phyloP scores from a whole-genome alignment of 1,139 yeast genomes.

The Magnusiomyces magnusii region DNA sequence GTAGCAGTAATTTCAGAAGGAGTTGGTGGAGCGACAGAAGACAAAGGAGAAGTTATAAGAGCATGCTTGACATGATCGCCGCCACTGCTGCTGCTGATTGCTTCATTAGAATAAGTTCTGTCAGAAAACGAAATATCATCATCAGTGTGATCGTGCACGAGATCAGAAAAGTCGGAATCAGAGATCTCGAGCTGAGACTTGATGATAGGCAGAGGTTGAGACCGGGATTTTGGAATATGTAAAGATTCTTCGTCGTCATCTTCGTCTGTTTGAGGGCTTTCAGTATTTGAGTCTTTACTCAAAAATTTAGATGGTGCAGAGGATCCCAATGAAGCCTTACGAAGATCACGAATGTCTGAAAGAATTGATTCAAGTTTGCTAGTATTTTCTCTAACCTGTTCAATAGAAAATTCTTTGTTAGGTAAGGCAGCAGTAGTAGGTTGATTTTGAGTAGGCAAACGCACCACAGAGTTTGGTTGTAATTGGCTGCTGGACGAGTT shows the following conservation, averaged over 20 bases:
- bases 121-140: background rate
- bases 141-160: no score
- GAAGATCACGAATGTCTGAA: slow-evolving; percentile 20
- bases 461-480: background rate
- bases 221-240: background rate
- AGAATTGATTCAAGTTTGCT: slow-evolving; percentile 22
- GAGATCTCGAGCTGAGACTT: background rate
- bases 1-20: background rate
- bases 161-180: background rate
- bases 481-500: background rate
- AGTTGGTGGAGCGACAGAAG: background rate
- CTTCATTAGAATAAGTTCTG: background rate
- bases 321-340: slow-evolving; percentile 18
- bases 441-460: background rate
- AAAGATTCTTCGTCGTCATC: background rate
- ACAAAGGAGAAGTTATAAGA: background rate
- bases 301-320: background rate
- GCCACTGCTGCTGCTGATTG: no score
- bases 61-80: background rate
- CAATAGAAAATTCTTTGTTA: slow-evolving; percentile 10
- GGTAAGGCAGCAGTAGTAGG: background rate
- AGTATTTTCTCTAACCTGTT: slow-evolving; percentile 23
- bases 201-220: background rate
- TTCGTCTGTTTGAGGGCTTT: no score
- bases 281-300: no score